phyloP scores from a whole-genome alignment of 805 yeast species.

The Candida coleopterorum region DNA sequence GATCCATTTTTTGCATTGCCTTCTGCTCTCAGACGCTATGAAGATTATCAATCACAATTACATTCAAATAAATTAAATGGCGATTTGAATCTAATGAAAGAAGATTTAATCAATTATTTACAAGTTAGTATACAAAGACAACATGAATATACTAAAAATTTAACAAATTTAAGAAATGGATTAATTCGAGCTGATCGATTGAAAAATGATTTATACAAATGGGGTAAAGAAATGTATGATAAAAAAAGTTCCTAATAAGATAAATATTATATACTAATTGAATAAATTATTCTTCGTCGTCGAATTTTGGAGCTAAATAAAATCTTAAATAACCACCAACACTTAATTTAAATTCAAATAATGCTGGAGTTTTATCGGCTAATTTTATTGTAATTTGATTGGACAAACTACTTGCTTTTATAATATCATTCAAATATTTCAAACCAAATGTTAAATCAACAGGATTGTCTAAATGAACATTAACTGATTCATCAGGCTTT shows the following conservation, averaged over 20 bases:
- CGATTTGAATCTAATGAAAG: slow-evolving; percentile 57
- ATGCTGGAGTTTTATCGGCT: slow-evolving; percentile 88
- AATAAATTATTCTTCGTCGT: slow-evolving; percentile 81
- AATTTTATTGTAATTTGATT: slow-evolving; percentile 75
- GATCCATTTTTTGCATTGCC: slow-evolving; percentile 59
- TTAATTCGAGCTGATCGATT: slow-evolving; percentile 74
- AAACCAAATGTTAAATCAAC: slow-evolving; percentile 88
- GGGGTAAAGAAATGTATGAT: slow-evolving; percentile 84
- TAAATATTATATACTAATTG: not conserved
- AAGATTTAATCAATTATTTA: slow-evolving; percentile 37
- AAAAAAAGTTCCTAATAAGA: slow-evolving; percentile 18
- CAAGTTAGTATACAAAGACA: slow-evolving; percentile 45
- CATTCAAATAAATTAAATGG: slow-evolving; percentile 15
- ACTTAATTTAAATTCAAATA: slow-evolving; percentile 85
- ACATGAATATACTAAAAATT: slow-evolving; percentile 80
- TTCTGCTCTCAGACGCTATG: slow-evolving; percentile 28
- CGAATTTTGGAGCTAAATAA: slow-evolving; percentile 97
- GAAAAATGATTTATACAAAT: slow-evolving; percentile 62
- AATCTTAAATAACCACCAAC: slow-evolving; percentile 86
- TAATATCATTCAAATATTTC: slow-evolving; percentile 84
- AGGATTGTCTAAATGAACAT: slow-evolving; percentile 77
- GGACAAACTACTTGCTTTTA: slow-evolving; percentile 82
- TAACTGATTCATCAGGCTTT: slow-evolving; percentile 68
- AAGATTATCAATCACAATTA: slow-evolving; percentile 20
- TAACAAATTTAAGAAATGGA: slow-evolving; percentile 69